Percentiles rank a stretch among this genome's conserved stretches.
Conservation (phyloP, 257 asterid species). For the Solanum bulbocastanum region DNA sequence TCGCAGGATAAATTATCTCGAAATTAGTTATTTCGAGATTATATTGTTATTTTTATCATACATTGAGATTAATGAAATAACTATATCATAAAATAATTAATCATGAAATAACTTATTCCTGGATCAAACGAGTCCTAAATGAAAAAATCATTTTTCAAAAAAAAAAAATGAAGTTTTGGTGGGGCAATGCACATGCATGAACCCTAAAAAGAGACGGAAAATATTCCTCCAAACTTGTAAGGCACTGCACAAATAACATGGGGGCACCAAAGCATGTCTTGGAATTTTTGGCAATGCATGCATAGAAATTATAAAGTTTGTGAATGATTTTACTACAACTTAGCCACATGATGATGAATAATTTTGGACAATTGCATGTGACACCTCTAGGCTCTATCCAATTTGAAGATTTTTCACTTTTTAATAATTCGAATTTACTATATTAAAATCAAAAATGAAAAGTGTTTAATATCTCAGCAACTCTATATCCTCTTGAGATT, state of each 20-base stretch:
- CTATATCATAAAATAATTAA: no score
- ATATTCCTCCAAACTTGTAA: background rate
- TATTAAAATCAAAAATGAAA: no score
- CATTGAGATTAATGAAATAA: no score
- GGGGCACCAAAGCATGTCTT: background rate
- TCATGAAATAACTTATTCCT: no score
- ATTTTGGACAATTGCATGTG: background rate
- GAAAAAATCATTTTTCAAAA: background rate
- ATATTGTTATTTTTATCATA: no score
- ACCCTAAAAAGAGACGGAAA: background rate
- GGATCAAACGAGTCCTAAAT: background rate
- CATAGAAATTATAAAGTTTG: background rate
- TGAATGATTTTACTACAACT: background rate
- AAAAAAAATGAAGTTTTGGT: background rate
- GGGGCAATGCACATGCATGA: background rate
- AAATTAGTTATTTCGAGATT: no score
- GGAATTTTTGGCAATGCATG: background rate
- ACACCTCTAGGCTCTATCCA: background rate
- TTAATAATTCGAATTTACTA: no score
- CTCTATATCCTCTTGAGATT: no score
- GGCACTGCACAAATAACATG: background rate
- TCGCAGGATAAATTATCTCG: no score
- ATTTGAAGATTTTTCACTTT: no score
- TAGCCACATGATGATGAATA: background rate
- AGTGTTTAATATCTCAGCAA: no score